A percentile compares a stretch with the other conserved stretches of the same genome.
phyloP scores from a whole-genome alignment of 2,329 filamentous ascomycete genomes.

The Xylaria sp. region DNA sequence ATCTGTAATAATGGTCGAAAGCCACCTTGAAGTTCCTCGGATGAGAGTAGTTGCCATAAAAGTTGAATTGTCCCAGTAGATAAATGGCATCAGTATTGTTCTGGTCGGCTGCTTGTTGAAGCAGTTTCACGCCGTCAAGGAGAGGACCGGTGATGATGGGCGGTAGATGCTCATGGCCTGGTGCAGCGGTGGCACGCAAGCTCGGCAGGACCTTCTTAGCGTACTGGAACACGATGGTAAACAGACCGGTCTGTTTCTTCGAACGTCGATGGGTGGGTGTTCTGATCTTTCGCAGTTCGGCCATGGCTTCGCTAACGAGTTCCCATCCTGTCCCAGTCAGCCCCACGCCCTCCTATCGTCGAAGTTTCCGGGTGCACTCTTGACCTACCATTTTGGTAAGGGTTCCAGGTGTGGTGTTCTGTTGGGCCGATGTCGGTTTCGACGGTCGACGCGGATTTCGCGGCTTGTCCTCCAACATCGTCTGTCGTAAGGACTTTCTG shows the following conservation, averaged over 20 bases:
- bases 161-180: constrained; percentile 44
- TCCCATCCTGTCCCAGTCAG: constrained; percentile 51
- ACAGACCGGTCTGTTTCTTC: constrained; percentile 50
- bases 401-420: constrained; percentile 38
- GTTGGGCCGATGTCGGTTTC: constrained; percentile 37
- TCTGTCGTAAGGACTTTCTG: constrained; percentile 39
- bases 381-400: constrained; percentile 43
- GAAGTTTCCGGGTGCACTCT: not conserved
- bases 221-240: constrained; percentile 52
- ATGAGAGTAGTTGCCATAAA: constrained; percentile 91
- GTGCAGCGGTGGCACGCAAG: constrained; percentile 54
- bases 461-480: constrained; percentile 25
- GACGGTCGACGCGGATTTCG: constrained; percentile 31
- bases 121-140: constrained; percentile 56
- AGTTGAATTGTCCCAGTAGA: constrained; percentile 91
- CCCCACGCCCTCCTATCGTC: not conserved
- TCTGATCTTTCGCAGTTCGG: constrained; percentile 57
- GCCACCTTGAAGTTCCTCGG: constrained; percentile 80
- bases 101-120: constrained; percentile 57
- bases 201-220: constrained; percentile 56
- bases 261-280: constrained; percentile 51
- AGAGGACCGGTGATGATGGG: constrained; percentile 51
- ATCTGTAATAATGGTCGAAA: constrained; percentile 78
- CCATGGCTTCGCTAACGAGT: constrained; percentile 57
- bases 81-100: constrained; percentile 85